Conservation (phyloP, 2,329 filamentous ascomycete species). For the Talaromyces rugulosus region DNA sequence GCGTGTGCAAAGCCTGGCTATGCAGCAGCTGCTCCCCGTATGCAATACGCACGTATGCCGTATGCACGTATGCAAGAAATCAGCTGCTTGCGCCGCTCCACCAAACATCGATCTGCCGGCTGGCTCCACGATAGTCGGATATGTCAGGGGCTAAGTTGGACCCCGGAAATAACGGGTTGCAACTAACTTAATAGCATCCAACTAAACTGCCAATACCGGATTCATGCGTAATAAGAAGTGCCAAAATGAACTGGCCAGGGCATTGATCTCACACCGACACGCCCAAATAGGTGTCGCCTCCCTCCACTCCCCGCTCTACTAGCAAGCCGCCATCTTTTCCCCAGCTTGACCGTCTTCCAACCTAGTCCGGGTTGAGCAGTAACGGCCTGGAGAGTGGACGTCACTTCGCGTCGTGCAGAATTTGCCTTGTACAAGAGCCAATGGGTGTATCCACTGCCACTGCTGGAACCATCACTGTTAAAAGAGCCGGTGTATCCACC, state of each 20-base stretch:
- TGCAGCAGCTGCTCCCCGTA: neutral
- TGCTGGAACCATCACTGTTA: neutral
- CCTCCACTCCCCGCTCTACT: neutral
- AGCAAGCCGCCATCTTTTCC: neutral
- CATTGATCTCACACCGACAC: neutral
- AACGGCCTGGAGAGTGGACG: neutral
- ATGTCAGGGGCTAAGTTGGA: neutral
- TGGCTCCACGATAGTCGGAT: neutral
- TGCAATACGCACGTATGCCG: no score
- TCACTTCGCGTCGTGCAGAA: neutral
- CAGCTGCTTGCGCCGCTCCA: neutral
- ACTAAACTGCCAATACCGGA: neutral
- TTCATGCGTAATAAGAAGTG: neutral
- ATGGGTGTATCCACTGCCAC: neutral
- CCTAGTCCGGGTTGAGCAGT: neutral
- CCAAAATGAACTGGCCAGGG: neutral
- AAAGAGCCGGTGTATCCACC: conserved; percentile 1
- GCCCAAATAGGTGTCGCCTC: neutral
- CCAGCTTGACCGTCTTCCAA: neutral
- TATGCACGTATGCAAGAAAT: neutral
- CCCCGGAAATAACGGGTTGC: neutral
- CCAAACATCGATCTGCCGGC: neutral
- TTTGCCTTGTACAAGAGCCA: neutral
- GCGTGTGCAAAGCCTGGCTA: neutral
- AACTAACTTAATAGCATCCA: neutral